Evolutionary conservation across 352 stramenopile species (phyloP), one percentile per base, ranked within the genome.

Genomic region (Aphanomyces cochlioides): DNA sequence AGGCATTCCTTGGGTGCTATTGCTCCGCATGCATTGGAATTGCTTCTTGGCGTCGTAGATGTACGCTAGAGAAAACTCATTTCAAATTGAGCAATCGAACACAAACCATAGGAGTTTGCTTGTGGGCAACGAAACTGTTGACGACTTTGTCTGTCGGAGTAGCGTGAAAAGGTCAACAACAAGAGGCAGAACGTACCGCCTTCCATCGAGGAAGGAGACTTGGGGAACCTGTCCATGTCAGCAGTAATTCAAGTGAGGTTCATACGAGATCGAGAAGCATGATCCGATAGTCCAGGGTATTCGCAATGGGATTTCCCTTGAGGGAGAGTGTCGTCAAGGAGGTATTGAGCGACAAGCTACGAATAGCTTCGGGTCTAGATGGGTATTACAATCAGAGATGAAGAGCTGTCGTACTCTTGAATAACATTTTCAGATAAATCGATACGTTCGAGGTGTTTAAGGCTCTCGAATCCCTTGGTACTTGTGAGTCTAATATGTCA

Each of bases 351-450:
- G 59, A 67, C 10, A 67, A 34, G 4, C 40, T n/a, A 19, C 59
- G 59, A 10, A 67, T 56, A 1, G 59, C 39, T 15, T 67, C 59
- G 3, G 39, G 59, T 50, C 59, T 67, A 15, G 6, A 5, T n/a
- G 4, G 34, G n/a, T 53, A 15, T 7, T 13, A 12, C 57, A 53
- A 66, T 21, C 15, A 10, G 17, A 3, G 4, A n/a, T 13, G 19
- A 13, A 37, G 10, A 12, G 7, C 8, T 53, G 8, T 38, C 37
- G 8, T 56, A 67, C 59, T 17, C 10, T 67, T 54, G 40, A 50
- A 67, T 56, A 28, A 67, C n/a, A 45, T 67, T 67, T n/a, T 67
- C 59, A 7, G 59, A 67, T 17, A 67, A 21, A 34, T 67, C 59
- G 4, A 67, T 6, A 5, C 28, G 39, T 13, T 67, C 19, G 19